Evolutionary conservation across 805 yeast species (phyloP).

Genomic region (Barnettozyma botsteinii): DNA sequence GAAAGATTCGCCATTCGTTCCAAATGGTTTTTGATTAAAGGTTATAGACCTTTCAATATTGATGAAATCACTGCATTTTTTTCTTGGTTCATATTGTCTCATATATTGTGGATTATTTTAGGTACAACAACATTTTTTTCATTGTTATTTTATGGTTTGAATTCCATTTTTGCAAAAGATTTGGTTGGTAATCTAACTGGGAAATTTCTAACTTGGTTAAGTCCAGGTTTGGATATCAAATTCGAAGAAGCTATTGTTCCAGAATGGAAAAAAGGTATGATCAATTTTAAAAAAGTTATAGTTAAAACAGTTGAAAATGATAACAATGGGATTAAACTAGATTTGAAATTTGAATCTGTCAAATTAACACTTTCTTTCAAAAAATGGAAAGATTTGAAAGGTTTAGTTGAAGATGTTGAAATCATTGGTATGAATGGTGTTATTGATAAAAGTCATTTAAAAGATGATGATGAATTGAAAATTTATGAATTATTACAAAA

Average conservation of each 20-base stretch:
- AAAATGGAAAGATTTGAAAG: slow-evolving; percentile 85
- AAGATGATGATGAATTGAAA: slow-evolving; percentile 19
- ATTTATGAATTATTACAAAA: slow-evolving; percentile 28
- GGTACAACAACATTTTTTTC: slow-evolving; percentile 93
- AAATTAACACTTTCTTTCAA: slow-evolving; percentile 72
- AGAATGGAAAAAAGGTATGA: slow-evolving; percentile 83
- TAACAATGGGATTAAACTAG: slow-evolving; percentile 72
- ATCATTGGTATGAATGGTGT: slow-evolving; percentile 81
- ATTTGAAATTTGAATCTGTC: slow-evolving; percentile 72
- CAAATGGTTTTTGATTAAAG: slow-evolving; percentile 73
- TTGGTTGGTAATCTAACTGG: slow-evolving; percentile 79
- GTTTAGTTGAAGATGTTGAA: slow-evolving; percentile 73
- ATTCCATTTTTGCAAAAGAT: slow-evolving; percentile 85
- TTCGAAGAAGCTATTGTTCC: slow-evolving; percentile 91
- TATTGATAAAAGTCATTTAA: slow-evolving; percentile 50
- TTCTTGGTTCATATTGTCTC: slow-evolving; percentile 87
- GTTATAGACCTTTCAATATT: slow-evolving; percentile 77
- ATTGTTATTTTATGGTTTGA: slow-evolving; percentile 57
- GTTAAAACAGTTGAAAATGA: slow-evolving; percentile 63
- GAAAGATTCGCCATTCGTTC: slow-evolving; percentile 46
- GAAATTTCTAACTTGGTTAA: slow-evolving; percentile 59
- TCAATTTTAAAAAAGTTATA: slow-evolving; percentile 70
- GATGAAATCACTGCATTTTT: slow-evolving; percentile 85
- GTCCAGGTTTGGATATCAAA: slow-evolving; percentile 71
- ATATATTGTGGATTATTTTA: slow-evolving; percentile 66